A percentile compares a stretch with the other conserved stretches of the same genome.
phyloP scores from a whole-genome alignment of 352 stramenopile genomes.

The Pythium vanterpoolii region DNA sequence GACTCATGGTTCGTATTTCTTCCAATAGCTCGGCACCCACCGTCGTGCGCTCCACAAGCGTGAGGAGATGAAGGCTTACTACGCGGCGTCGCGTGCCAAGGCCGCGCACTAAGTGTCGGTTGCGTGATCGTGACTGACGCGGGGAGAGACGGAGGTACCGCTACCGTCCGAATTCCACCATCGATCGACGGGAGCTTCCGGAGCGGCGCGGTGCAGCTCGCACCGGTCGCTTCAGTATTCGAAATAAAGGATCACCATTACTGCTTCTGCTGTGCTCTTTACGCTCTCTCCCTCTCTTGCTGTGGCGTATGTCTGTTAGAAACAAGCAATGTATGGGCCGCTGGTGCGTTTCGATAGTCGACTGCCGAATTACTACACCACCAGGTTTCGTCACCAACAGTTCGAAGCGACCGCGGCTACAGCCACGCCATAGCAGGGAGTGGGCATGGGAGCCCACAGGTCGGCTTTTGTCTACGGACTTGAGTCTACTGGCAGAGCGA shows the following conservation, averaged over 20 bases:
- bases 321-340: no score
- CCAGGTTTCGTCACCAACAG: no score
- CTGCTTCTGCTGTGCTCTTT: constrained; percentile 41
- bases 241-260: constrained; percentile 46
- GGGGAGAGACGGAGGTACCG: constrained; percentile 23
- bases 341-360: background rate
- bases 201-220: constrained; percentile 18
- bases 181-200: constrained; percentile 20
- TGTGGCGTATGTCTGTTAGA: no score
- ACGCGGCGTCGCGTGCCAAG: constrained; percentile 95
- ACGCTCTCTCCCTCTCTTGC: constrained; percentile 6
- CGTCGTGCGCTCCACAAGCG: constrained; percentile 97
- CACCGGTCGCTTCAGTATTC: constrained; percentile 68
- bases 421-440: background rate
- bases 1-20: background rate
- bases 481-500: constrained; percentile 65
- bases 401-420: background rate
- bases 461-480: constrained; percentile 66
- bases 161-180: constrained; percentile 23
- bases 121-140: constrained; percentile 4
- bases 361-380: no score
- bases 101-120: constrained; percentile 44
- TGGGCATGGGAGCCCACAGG: constrained; percentile 31
- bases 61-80: constrained; percentile 99
- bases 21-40: constrained; percentile 94